These are phyloP conservation scores for Conoideocrella luteorostrata DNA, from an alignment of 2,329 filamentous ascomycete species.

Conservation along the genomic window DNA sequence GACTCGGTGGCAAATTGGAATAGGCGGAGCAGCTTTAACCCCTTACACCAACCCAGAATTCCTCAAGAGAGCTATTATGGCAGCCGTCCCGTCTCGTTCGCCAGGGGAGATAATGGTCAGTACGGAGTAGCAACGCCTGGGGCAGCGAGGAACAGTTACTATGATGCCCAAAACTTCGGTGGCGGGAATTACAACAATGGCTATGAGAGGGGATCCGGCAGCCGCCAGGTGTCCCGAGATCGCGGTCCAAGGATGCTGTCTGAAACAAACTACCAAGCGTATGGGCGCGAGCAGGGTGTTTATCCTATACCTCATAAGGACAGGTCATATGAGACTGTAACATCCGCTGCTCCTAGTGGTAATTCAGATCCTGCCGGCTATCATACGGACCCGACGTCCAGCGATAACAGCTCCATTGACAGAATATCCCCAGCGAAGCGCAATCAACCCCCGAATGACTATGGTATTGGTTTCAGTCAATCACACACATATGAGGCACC, in stretches of 20 bases:
- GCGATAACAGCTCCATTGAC: conserved; percentile 87
- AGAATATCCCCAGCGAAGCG: conserved; percentile 55
- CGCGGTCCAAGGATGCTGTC: conserved; percentile 36
- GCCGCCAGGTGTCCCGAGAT: conserved; percentile 11
- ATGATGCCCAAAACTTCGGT: conserved; percentile 28
- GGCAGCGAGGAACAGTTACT: conserved; percentile 34
- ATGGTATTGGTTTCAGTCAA: conserved; percentile 54
- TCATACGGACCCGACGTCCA: conserved; percentile 78
- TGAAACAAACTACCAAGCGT: conserved; percentile 36
- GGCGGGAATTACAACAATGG: conserved; percentile 18
- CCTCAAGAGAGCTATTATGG: conserved; percentile 48
- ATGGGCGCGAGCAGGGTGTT: conserved; percentile 37
- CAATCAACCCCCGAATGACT: conserved; percentile 51
- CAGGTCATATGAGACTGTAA: conserved; percentile 80
- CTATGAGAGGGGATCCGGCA: conserved; percentile 15
- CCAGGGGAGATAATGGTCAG: conserved; percentile 35
- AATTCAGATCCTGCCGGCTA: conserved; percentile 72
- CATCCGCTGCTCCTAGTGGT: conserved; percentile 67
- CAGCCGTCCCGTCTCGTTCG: conserved; percentile 34
- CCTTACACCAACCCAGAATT: conserved; percentile 39
- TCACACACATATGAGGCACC: conserved; percentile 35
- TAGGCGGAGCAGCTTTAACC: conserved; percentile 56
- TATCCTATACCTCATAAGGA: conserved; percentile 59
- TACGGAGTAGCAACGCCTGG: conserved; percentile 29
- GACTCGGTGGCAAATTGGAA: conserved; percentile 44